These are phyloP conservation scores for Monosporozyma servazzii DNA, from an alignment of 805 yeast genomes.

Conservation along the genomic window DNA sequence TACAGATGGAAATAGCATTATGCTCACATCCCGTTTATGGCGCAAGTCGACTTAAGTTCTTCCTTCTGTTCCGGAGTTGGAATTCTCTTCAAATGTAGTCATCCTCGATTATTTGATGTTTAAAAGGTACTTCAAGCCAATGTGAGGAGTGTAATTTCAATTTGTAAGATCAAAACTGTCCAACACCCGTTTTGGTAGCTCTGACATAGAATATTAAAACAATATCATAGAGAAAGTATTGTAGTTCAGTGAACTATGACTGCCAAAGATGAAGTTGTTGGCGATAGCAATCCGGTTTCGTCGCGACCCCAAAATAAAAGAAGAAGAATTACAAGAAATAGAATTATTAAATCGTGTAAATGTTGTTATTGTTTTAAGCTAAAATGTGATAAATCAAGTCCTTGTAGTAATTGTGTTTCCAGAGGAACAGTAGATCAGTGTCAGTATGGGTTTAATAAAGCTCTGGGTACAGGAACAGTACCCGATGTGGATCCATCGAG, in stretches of 20 bases:
- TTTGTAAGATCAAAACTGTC: neutral
- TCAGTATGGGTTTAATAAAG: slow-evolving; percentile 17
- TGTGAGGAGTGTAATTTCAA: neutral
- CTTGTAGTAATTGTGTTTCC: slow-evolving; percentile 18
- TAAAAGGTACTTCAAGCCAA: neutral
- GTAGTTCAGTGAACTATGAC: neutral
- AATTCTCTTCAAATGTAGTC: neutral
- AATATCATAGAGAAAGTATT: neutral
- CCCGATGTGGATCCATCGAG: neutral
- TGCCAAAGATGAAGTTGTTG: too few relatives aligned
- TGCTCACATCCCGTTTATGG: neutral
- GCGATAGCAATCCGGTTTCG: too few relatives aligned
- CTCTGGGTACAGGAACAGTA: neutral
- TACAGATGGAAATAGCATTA: neutral
- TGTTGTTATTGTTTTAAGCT: slow-evolving; percentile 24
- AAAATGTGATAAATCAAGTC: slow-evolving; percentile 17
- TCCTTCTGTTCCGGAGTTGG: neutral
- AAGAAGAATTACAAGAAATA: slow-evolving; percentile 17
- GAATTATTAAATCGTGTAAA: slow-evolving; percentile 20
- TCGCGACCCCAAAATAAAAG: neutral
- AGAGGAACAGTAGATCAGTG: slow-evolving; percentile 9
- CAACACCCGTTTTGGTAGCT: neutral
- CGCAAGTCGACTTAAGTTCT: neutral
- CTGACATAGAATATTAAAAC: neutral
- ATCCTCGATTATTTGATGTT: neutral